Conservation (phyloP, 148 eudicot genomes). For the Euryodendron excelsum region DNA sequence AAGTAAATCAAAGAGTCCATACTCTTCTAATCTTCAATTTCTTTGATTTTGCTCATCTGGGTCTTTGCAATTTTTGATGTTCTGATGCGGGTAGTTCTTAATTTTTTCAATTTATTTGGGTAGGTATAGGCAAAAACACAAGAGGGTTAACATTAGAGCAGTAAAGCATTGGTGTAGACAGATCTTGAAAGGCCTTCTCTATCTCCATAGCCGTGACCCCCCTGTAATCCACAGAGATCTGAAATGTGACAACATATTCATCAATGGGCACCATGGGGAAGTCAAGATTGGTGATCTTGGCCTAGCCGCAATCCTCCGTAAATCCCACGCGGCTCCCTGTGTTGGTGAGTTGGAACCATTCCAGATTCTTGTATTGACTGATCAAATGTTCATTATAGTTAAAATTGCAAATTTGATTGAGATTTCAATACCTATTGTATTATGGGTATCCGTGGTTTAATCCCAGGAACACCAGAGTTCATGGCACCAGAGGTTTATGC, state of each 20-base stretch:
- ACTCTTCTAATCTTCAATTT: not conserved
- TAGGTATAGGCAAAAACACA: constrained; percentile 41
- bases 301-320: constrained; percentile 45
- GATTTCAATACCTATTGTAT: not conserved
- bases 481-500: constrained; percentile 56
- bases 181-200: constrained; percentile 44
- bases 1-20: constrained; percentile 18
- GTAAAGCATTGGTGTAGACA: constrained; percentile 55
- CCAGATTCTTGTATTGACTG: not conserved
- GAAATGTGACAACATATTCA: constrained; percentile 48
- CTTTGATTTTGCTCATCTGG: not conserved
- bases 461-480: constrained; percentile 51
- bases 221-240: constrained; percentile 51
- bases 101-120: not conserved
- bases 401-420: not conserved
- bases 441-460: not conserved
- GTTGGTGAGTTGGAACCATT: constrained; percentile 29
- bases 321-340: constrained; percentile 45
- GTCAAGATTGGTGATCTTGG: constrained; percentile 55
- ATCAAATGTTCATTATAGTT: not conserved
- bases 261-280: constrained; percentile 52
- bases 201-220: constrained; percentile 51
- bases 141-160: constrained; percentile 41
- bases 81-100: not conserved
- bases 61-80: not conserved